These are phyloP conservation scores for Microbotryum saponariae DNA, from an alignment of 1,284 basidiomycete species.

Conservation along the genomic window DNA sequence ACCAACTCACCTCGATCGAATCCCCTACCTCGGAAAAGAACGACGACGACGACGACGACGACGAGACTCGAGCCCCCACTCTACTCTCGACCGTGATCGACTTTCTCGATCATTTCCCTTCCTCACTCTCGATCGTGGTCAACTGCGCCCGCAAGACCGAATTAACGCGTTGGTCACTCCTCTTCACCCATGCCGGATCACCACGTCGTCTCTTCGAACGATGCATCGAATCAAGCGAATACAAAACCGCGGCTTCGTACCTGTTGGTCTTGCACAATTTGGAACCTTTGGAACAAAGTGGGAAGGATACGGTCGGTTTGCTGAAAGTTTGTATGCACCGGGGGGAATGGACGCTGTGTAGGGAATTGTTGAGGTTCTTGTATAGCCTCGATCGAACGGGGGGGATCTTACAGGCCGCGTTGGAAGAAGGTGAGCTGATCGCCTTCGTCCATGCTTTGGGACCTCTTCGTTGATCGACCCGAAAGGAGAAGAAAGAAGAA, in stretches of 20 bases:
- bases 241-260: conserved; percentile 88
- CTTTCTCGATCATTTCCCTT: conserved; percentile 91
- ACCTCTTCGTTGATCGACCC: not conserved
- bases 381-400: conserved; percentile 77
- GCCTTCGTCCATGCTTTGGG: not conserved
- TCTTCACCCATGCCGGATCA: conserved; percentile 55
- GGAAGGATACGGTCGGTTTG: conserved; percentile 64
- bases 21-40: too few species aligned
- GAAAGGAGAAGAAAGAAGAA: not conserved
- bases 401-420: conserved; percentile 50
- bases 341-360: conserved; percentile 57
- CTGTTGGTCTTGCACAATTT: conserved; percentile 87
- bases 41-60: too few species aligned
- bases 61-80: not conserved
- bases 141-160: conserved; percentile 96
- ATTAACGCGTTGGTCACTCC: conserved; percentile 74
- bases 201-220: not conserved
- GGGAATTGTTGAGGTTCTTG: conserved; percentile 82
- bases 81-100: conserved; percentile 66
- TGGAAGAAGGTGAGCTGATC: conserved; percentile 23
- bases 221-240: conserved; percentile 64
- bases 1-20: not conserved
- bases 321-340: conserved; percentile 63
- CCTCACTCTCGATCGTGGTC: conserved; percentile 83
- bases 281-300: conserved; percentile 74